A percentile compares a stretch with the other conserved stretches of the same genome.
Evolutionary conservation across 2,329 filamentous ascomycete species (phyloP).

Genomic region (Monosporascus sp.): DNA sequence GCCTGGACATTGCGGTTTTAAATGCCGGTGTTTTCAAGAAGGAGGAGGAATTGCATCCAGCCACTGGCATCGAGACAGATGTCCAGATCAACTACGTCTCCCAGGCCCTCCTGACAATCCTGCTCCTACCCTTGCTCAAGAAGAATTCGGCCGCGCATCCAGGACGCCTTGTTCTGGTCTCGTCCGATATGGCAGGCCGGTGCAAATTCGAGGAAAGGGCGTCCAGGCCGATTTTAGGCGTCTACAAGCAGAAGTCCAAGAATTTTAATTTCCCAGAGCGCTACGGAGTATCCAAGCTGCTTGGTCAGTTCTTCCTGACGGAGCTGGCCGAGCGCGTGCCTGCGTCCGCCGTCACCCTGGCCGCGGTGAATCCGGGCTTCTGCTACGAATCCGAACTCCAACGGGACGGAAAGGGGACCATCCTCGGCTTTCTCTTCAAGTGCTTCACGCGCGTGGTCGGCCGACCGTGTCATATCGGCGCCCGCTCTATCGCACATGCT

Average conservation of each 20-base stretch:
- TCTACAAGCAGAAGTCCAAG: constrained; percentile 1
- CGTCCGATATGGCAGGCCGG: constrained; percentile 11
- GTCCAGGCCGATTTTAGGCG: not conserved
- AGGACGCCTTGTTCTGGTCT: constrained; percentile 11
- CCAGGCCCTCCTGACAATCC: constrained; percentile 40
- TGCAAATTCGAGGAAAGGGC: constrained; percentile 5
- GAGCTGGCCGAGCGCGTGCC: constrained; percentile 18
- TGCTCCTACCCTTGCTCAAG: constrained; percentile 40
- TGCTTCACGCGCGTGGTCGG: not conserved
- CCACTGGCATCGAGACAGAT: constrained; percentile 32
- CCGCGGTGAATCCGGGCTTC: constrained; percentile 9
- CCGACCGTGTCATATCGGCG: not conserved
- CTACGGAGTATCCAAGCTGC: constrained; percentile 12
- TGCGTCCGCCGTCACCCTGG: constrained; percentile 4
- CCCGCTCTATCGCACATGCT: not conserved
- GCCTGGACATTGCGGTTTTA: constrained; percentile 7
- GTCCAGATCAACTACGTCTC: constrained; percentile 46
- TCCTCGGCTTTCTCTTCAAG: not conserved
- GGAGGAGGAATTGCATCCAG: not conserved
- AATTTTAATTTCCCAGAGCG: constrained; percentile 7
- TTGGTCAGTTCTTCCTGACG: constrained; percentile 19
- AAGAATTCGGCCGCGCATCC: not conserved
- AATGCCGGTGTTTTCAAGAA: constrained; percentile 16
- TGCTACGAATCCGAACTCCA: constrained; percentile 3
- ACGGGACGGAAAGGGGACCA: not conserved